Evolutionary conservation across 176 grass and related monocot genomes (phyloP), one percentile per base, ranked within the genome.

Genomic region (Lolium multiflorum): DNA sequence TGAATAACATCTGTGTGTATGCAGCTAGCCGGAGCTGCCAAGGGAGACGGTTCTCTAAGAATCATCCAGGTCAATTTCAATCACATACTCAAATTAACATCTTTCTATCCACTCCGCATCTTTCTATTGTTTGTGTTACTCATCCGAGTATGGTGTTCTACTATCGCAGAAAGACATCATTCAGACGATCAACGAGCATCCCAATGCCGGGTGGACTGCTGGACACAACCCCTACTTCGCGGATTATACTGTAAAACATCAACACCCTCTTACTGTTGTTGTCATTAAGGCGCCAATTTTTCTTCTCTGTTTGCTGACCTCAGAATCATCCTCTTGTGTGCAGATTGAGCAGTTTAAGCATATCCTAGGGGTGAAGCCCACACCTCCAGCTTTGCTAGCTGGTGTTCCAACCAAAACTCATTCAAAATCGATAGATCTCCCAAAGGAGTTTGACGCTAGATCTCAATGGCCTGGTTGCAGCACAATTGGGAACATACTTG

Each of bases 401-500:
- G 84, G 86, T 81, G 81, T 96, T 74, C 88, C 88, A 77, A 18
- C 65, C 51, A 85, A 82, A 77, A 88, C 13, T 7, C 78, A 98
- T 79, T 22, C 78, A 18, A 91, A 71, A 48, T 70, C 91, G 20
- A 7, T 92, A 13, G 71, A 84, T 22, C 90, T 96, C 59, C 96
- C 96, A 8, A 88, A 87, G 81, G 76, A 94, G 57, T 96, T 98
- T 38, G 93, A 98, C 28, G 90, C 96, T 51, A 92, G 96, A 61
- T 87, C 86, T 66, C 44, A 87, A 21, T 98, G 96, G 96, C 65
- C 96, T 61, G 90, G 86, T 14, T 98, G 96, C 65, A 79, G 78
- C 90, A 96, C 93, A 79, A 98, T 98, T 47, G 91, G 90, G 11
- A 91, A 5, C 69, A 98, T 98, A 76, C 96, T 98, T 71, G 96